Percentiles rank a stretch among this genome's conserved stretches.
Evolutionary conservation across 2,329 filamentous ascomycete genomes (phyloP).

Genomic region (Nothopassalora personata): DNA sequence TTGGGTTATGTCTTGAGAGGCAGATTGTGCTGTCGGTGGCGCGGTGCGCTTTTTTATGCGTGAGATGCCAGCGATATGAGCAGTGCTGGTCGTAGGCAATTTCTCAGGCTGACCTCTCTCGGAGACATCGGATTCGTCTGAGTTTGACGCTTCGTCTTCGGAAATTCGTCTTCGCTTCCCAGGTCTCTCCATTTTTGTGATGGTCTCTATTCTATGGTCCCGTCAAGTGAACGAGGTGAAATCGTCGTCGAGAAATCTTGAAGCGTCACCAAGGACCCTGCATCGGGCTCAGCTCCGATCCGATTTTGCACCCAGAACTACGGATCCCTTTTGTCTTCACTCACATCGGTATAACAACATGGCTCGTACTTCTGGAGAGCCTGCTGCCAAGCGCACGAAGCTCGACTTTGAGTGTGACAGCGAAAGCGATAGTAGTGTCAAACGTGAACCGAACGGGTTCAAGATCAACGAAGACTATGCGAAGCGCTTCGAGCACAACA

Average conservation of each 20-base stretch:
- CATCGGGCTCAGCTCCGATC: not conserved
- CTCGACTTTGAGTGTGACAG: constrained; percentile 24
- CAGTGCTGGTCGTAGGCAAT: not conserved
- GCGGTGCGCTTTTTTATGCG: not conserved
- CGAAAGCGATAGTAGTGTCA: constrained; percentile 24
- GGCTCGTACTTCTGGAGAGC: constrained; percentile 5
- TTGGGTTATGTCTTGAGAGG: not conserved
- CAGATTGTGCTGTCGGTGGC: not conserved
- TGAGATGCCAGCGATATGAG: constrained; percentile 1
- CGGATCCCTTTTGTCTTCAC: not conserved
- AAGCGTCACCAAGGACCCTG: not conserved
- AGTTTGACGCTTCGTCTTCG: not conserved
- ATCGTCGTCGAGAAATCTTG: not conserved
- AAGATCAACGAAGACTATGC: constrained; percentile 91
- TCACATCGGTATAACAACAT: not conserved
- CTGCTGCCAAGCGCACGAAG: constrained; percentile 31
- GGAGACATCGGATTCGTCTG: not conserved
- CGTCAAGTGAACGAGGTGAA: not conserved
- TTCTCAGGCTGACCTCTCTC: not conserved
- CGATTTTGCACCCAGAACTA: not conserved
- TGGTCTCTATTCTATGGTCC: not conserved
- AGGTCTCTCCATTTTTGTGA: constrained; percentile 11
- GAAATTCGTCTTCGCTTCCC: constrained; percentile 15
- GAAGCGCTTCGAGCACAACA: constrained; percentile 88
- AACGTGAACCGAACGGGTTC: constrained; percentile 39